Percentiles rank a stretch among this genome's conserved stretches.
These are phyloP conservation scores for Blastocystis sp. DNA, from an alignment of 352 stramenopile species.

Conservation along the genomic window DNA sequence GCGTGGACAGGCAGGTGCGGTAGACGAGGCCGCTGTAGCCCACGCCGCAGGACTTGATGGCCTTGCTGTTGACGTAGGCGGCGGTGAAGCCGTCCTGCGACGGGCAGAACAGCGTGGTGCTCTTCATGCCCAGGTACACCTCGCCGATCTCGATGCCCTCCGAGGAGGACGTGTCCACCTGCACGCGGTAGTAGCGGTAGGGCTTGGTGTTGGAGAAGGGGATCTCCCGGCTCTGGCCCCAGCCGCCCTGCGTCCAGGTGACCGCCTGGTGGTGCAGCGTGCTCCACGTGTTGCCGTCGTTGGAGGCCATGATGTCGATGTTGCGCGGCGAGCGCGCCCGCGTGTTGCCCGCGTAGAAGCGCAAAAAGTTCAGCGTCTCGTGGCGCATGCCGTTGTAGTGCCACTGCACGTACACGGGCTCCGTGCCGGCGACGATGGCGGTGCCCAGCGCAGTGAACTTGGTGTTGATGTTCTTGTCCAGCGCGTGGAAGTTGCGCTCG, in stretches of 20 bases:
- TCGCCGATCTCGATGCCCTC: constrained; percentile 33
- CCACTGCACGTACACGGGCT: neutral
- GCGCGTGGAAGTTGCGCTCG: neutral
- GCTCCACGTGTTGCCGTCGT: neutral
- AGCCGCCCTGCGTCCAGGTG: neutral
- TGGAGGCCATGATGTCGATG: neutral
- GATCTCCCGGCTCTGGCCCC: neutral
- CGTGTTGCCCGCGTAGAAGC: constrained; percentile 28
- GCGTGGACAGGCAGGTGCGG: neutral
- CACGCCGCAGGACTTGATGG: neutral
- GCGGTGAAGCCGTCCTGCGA: neutral
- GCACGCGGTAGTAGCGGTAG: neutral
- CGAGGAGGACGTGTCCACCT: neutral
- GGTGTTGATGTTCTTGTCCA: constrained; percentile 37
- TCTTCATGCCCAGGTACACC: constrained; percentile 9
- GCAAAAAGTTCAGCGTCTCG: constrained; percentile 2
- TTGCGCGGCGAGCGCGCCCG: neutral
- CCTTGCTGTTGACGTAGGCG: constrained; percentile 3
- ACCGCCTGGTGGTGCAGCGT: neutral
- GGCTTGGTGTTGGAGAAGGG: constrained; percentile 14
- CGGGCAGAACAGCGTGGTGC: neutral
- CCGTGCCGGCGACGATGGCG: neutral
- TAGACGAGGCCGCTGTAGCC: constrained; percentile 11
- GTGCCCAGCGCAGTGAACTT: neutral
- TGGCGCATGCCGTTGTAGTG: neutral